Evolutionary conservation across 1,139 yeast species (phyloP), one percentile per base, ranked within the genome.

Genomic region (Torulaspora globosa): DNA sequence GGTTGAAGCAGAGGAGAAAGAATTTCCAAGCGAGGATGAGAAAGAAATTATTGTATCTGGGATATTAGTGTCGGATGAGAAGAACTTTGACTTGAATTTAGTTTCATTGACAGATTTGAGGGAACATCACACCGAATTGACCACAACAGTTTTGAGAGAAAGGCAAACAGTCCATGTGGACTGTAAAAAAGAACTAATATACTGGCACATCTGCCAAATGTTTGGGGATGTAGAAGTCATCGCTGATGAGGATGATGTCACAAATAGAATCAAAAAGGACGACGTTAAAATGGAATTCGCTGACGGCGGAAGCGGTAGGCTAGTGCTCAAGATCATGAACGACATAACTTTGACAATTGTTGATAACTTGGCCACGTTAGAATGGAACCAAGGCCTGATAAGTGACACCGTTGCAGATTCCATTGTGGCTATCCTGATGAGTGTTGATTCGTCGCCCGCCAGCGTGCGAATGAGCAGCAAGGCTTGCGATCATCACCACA

Each of bases 401-500:
- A 90, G 88, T 46, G 98, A 92, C 59, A 84, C 97, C 0, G 79
- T 92, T 56, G 98, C 98, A 0, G 99, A 92, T 62, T 84, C 97
- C 36, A 87, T 89, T 2, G 77, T 94, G 50, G 96, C 97, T 1
- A 88, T 92, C 36, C 69, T 92, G 30, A 76, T 92, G 64, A 86
- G 96, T 36, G 94, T 92, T 36, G 98, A 92, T 62, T 83, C 96
- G 0, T 83, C 96, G 0, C 97, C 97, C 2, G 95, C 96, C 0
- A 87, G 97, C 4, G 96, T 92, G 23, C 92, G 89, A 60, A 66
- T 88, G 51, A 81, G 95, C 10, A 80, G 95, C 2, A 74, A 74
- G 46, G 59, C 72, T 1, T 82, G 84, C 57, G 57, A 67, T 5
- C 85, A 80, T 57, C 76, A 73, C 53, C 53, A 54, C 21, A 62